Conservation (phyloP, 441 rosid genomes). For the Adansonia rubrostipa region DNA sequence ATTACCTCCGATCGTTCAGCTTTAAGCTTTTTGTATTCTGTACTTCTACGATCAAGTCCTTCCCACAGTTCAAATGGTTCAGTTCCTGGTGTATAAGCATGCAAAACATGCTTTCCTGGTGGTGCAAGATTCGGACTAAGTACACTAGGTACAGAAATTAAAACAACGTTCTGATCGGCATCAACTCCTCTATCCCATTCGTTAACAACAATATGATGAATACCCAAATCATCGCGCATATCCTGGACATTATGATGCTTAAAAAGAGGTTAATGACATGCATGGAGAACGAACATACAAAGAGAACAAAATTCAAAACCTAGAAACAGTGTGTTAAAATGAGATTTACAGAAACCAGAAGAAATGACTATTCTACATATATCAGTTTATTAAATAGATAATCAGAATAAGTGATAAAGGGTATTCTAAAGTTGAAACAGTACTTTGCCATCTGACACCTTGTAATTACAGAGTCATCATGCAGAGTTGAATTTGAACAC, state of each 20-base stretch:
- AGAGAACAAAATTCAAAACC: neutral
- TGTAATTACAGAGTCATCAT: neutral
- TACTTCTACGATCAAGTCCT: slow-evolving; percentile 77
- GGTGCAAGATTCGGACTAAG: slow-evolving; percentile 85
- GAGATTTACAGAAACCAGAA: neutral
- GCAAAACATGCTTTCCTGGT: slow-evolving; percentile 78
- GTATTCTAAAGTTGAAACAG: neutral
- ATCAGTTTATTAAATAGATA: neutral
- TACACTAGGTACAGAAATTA: slow-evolving; percentile 82
- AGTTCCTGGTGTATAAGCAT: slow-evolving; percentile 87
- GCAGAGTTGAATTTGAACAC: neutral
- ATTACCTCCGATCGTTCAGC: slow-evolving; percentile 79
- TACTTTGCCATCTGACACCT: neutral
- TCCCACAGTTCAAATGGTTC: slow-evolving; percentile 85
- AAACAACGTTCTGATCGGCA: slow-evolving; percentile 92
- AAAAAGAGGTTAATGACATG: neutral
- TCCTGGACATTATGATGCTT: slow-evolving; percentile 43
- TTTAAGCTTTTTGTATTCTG: slow-evolving; percentile 76
- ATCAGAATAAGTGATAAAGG: too few relatives aligned
- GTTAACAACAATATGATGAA: slow-evolving; percentile 89
- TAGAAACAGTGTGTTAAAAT: neutral
- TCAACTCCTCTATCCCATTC: slow-evolving; percentile 91
- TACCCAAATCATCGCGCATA: slow-evolving; percentile 65
- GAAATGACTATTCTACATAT: neutral
- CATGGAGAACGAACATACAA: neutral